Base-by-base conservation (phyloP, 768 basidiomycete genomes). In the Hydnomerulius pinastri region DNA sequence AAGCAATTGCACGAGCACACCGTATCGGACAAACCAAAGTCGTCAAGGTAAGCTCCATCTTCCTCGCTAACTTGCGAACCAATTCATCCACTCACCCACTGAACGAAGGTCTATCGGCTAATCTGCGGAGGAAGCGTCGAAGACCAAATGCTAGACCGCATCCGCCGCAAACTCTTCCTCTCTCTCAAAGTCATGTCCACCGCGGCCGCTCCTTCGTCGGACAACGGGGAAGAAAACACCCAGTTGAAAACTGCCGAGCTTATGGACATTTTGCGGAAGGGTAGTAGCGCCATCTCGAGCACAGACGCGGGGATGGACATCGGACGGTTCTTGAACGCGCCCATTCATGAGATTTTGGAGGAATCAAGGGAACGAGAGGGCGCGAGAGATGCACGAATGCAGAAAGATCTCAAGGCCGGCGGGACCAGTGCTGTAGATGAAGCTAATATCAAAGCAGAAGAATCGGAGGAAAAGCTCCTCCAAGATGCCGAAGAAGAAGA, bases 1-100 rank as follows among this genome's bases (percentile, higher is more conserved):
- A 92, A 68, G 90, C 90, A 1, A 90, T 92, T 65, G 90, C 90
- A 20, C 77, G 90, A 35, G 90, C 90, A 0, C 90, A 92, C 65
- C 80, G 90, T 9, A 87, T 89, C 46, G 87, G 87, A 6, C 87
- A 90, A 64, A 87, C 79, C 44, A 87, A 86, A 59, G 71, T 71
- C 21, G 87, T 90, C 52, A 80, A 86, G 65, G 81, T 82, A 58
- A 21, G 59, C 24, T 10, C 5, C 9, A 28, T 2, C 2, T 23
- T 18, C 28, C 18, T 12, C 2, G n/a, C 29, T 32, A 15, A 45
- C 48, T 48, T 17, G 48, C 28, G 28, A 37, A 32, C 20, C 18
- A n/a, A n/a, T n/a, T n/a, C n/a, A n/a, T n/a, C n/a, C n/a, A n/a
- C n/a, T n/a, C n/a, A n/a, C n/a, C n/a, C n/a, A n/a, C n/a, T n/a